These are phyloP conservation scores for Viola odorata DNA, from an alignment of 345 rosid genomes.

Conservation along the genomic window DNA sequence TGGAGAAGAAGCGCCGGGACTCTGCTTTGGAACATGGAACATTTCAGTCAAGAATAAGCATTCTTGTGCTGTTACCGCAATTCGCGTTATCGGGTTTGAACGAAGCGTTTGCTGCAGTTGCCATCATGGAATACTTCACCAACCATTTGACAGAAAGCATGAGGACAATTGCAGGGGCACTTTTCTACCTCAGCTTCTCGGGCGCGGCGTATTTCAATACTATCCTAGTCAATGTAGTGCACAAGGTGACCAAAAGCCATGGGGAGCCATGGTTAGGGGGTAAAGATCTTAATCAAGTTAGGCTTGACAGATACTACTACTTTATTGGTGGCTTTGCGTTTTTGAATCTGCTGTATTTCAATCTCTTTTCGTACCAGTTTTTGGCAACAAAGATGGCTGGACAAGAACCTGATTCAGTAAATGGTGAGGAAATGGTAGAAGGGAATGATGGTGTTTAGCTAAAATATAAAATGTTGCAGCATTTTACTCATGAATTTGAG, in stretches of 20 bases:
- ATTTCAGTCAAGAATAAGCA: slow-evolving; percentile 38
- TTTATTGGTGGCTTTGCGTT: slow-evolving; percentile 37
- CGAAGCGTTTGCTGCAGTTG: slow-evolving; percentile 68
- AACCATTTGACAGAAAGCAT: slow-evolving; percentile 61
- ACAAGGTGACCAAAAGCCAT: slow-evolving; percentile 11
- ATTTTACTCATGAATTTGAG: no score
- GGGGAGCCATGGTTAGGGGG: slow-evolving; percentile 55
- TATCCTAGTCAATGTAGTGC: slow-evolving; percentile 37
- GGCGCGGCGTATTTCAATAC: slow-evolving; percentile 47
- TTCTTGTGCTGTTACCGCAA: slow-evolving; percentile 51
- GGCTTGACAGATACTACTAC: slow-evolving; percentile 47
- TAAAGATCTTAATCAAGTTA: slow-evolving; percentile 49
- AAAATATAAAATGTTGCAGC: no score
- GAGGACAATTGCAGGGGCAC: slow-evolving; percentile 72
- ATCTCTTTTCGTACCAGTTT: slow-evolving; percentile 36
- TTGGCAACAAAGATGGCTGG: not conserved
- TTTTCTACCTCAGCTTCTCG: slow-evolving; percentile 61
- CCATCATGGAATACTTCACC: slow-evolving; percentile 62
- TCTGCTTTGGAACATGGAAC: slow-evolving; percentile 36
- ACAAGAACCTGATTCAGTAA: not conserved
- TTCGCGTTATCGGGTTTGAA: slow-evolving; percentile 51
- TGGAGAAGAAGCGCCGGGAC: slow-evolving; percentile 42
- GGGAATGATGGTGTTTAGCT: not conserved
- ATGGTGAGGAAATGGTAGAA: slow-evolving; percentile 1
- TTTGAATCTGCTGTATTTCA: slow-evolving; percentile 50